Percentiles rank a stretch among this genome's conserved stretches.
phyloP scores from a whole-genome alignment of 257 asterid species.

The Przewalskia tangutica region DNA sequence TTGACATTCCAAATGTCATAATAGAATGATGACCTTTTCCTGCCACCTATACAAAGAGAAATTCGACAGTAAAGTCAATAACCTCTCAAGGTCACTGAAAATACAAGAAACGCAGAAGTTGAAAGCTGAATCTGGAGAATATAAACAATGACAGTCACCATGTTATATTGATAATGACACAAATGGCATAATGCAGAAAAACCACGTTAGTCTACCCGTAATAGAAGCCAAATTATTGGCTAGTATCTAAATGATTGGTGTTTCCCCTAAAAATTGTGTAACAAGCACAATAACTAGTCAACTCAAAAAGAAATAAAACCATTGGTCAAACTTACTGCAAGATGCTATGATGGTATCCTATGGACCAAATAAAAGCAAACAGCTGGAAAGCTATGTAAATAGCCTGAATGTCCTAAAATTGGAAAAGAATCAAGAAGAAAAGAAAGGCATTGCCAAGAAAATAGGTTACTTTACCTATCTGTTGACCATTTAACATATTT shows the following conservation, averaged over 20 bases:
- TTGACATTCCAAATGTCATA: constrained; percentile 94
- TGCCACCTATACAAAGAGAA: constrained; percentile 56
- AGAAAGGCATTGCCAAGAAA: not conserved
- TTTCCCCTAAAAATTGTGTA: not conserved
- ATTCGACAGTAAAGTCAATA: not conserved
- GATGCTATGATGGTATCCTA: not conserved
- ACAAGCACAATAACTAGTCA: not conserved
- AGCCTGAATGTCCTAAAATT: not conserved
- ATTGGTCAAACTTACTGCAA: not conserved
- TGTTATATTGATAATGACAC: not conserved
- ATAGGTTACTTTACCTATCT: constrained; percentile 35
- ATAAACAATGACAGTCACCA: not conserved
- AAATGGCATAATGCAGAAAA: not conserved
- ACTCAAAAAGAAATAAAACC: not conserved
- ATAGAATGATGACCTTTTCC: constrained; percentile 71
- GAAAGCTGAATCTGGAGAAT: not conserved
- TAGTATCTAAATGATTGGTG: not conserved
- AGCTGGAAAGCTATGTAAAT: not conserved
- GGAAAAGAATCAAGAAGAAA: not conserved
- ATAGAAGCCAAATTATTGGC: not conserved
- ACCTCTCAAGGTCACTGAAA: not conserved
- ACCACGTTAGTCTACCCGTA: not conserved
- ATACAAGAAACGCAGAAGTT: not conserved
- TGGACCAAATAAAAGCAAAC: not conserved
- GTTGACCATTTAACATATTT: constrained; percentile 70